These are phyloP conservation scores for Trypanosoma vivax DNA, from an alignment of 208 protist species.

Conservation along the genomic window DNA sequence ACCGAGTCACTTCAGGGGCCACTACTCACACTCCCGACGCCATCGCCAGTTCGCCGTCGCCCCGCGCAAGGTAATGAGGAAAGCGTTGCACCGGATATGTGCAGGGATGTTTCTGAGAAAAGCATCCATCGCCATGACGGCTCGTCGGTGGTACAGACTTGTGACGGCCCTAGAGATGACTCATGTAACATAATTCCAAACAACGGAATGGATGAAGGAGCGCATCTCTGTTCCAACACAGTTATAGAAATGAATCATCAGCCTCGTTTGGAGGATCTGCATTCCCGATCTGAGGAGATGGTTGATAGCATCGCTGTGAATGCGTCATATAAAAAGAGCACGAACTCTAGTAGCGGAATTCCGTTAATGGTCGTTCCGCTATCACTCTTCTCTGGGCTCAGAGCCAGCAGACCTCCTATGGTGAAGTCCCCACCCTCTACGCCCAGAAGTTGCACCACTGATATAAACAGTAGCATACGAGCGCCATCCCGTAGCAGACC, in stretches of 20 bases:
- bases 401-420: neutral
- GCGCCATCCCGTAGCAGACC: too few relatives aligned
- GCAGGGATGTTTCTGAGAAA: neutral
- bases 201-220: too few relatives aligned
- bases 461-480: neutral
- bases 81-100: neutral
- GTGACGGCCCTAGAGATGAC: too few relatives aligned
- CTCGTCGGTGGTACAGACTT: too few relatives aligned
- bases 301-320: too few relatives aligned
- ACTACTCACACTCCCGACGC: constrained; percentile 9
- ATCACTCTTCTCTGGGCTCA: neutral
- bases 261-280: too few relatives aligned
- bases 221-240: too few relatives aligned
- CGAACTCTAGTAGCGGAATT: neutral
- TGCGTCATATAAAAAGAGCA: neutral
- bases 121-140: neutral
- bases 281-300: too few relatives aligned
- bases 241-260: too few relatives aligned
- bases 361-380: neutral
- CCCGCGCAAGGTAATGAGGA: neutral
- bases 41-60: constrained; percentile 1
- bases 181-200: too few relatives aligned
- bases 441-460: neutral
- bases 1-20: neutral
- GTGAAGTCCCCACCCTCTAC: neutral